Percentiles rank a stretch among this genome's conserved stretches.
Evolutionary conservation across 2,329 filamentous ascomycete species (phyloP).

Genomic region (Exserohilum turcica): DNA sequence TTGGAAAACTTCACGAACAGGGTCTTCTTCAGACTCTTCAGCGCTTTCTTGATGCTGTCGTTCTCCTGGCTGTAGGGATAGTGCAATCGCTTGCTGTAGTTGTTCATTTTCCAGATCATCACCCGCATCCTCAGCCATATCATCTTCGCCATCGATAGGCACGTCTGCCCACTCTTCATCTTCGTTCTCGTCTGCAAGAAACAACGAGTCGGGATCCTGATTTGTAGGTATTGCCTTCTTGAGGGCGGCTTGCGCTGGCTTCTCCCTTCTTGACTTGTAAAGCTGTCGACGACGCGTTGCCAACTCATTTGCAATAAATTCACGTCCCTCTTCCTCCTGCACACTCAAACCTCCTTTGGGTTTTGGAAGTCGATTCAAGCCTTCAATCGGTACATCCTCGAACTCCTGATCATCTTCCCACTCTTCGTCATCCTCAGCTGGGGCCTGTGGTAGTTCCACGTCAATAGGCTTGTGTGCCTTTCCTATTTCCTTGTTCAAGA

Average conservation of each 20-base stretch:
- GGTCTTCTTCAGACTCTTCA: conserved; percentile 47
- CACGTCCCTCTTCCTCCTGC: conserved; percentile 40
- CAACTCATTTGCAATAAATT: conserved; percentile 45
- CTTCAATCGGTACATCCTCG: conserved; percentile 91
- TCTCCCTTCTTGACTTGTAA: conserved; percentile 51
- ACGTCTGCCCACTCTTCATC: conserved; percentile 51
- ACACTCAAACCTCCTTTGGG: conserved; percentile 41
- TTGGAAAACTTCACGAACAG: conserved; percentile 54
- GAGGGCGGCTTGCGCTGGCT: conserved; percentile 19
- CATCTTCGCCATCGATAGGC: conserved; percentile 55
- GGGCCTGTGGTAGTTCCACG: conserved; percentile 67
- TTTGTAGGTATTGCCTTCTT: conserved; percentile 27
- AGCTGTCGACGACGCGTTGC: conserved; percentile 54
- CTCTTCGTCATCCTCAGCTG: conserved; percentile 63
- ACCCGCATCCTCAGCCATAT: conserved; percentile 60
- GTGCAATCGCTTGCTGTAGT: conserved; percentile 77
- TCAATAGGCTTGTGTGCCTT: conserved; percentile 88
- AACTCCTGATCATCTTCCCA: conserved; percentile 80
- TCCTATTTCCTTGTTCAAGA: conserved; percentile 81
- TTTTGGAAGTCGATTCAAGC: conserved; percentile 81
- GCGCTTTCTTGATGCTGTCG: conserved; percentile 58
- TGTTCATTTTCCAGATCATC: conserved; percentile 71
- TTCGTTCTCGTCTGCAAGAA: conserved; percentile 56
- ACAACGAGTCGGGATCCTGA: conserved; percentile 59
- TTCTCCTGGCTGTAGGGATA: conserved; percentile 69